Base-by-base conservation (phyloP, 768 basidiomycete species). In the Russula olivacea region DNA sequence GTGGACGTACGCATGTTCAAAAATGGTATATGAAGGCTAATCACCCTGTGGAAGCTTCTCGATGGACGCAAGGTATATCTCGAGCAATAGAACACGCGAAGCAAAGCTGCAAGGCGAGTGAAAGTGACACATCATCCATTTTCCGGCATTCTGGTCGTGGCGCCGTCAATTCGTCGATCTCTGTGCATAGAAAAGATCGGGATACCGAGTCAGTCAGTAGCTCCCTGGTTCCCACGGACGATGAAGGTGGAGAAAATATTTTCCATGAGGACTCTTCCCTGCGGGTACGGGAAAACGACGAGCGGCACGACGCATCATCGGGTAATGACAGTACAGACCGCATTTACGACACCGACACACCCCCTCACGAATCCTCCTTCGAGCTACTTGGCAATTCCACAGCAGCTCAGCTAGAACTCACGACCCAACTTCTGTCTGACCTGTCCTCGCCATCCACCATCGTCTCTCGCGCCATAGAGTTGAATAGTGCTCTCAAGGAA, bases 11-110 rank as follows among this genome's bases (percentile, higher is more conserved):
- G 17, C 75, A 76, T 5, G 74, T 76, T 0, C 86, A 89, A 69
- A 90, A 86, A 72, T 91, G 91, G 91, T 88, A 87, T 71, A 79
- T 93, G 74, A 88, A 86, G 61, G 88, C 89, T 0, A 89, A 86
- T 65, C 93, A 97, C 69, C 91, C 89, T 0, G 91, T 90, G 6
- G 95, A 98, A 73, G 91, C 91, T 5, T 80, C 87, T 4, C 81
- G 94, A 12, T 98, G 95, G 95, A 83, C 85, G 2, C 84, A 88
- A 61, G 88, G 87, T 0, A 81, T 98, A 52, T 74, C 75, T 19
- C 82, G 81, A 70, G 87, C 85, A 65, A 87, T 93, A 62, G 89
- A 93, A 36, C 87, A 84, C 79, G 81, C 79, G 53, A 80, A 79
- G 60, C 76, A 77, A n/a, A 78, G 80, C 40, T 61, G 65, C 21